Conservation (phyloP, 2,329 filamentous ascomycete species). For the Pseudocercospora macadamiae region DNA sequence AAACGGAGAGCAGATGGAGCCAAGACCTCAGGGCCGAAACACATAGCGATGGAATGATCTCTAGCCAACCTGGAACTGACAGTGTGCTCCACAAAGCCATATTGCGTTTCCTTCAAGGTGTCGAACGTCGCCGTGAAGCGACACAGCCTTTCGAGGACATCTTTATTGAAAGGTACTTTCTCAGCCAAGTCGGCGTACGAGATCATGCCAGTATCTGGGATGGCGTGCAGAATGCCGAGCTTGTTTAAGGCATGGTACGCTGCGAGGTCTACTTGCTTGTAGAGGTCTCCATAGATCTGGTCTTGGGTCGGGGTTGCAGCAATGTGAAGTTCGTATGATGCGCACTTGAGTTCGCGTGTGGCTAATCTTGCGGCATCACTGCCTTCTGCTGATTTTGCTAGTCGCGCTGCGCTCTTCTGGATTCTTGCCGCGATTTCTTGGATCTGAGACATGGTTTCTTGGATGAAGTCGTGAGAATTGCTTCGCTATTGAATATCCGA, state of each 20-base stretch:
- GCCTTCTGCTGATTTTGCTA: too few relatives aligned
- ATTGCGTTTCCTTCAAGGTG: not conserved
- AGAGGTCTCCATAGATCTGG: not conserved
- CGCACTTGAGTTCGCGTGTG: too few relatives aligned
- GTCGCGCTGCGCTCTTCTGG: too few relatives aligned
- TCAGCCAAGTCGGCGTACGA: not conserved
- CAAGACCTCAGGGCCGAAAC: not conserved
- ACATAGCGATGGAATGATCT: not conserved
- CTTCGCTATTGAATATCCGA: too few relatives aligned
- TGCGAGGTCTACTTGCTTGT: not conserved
- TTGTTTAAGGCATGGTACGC: not conserved
- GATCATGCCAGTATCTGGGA: not conserved
- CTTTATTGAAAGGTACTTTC: not conserved
- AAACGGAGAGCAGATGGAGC: not conserved
- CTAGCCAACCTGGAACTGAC: not conserved
- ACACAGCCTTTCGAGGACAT: not conserved
- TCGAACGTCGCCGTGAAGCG: not conserved
- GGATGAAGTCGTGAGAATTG: too few relatives aligned
- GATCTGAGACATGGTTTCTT: too few relatives aligned
- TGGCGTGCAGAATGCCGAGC: not conserved
- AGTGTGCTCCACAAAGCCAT: not conserved
- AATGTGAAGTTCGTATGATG: not conserved
- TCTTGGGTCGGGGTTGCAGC: not conserved
- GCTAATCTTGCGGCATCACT: too few relatives aligned
- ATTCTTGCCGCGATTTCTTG: too few relatives aligned